Percentiles rank a stretch among this genome's conserved stretches.
Conservation (phyloP, 139 green algal species). For the Eudorina sp. region DNA sequence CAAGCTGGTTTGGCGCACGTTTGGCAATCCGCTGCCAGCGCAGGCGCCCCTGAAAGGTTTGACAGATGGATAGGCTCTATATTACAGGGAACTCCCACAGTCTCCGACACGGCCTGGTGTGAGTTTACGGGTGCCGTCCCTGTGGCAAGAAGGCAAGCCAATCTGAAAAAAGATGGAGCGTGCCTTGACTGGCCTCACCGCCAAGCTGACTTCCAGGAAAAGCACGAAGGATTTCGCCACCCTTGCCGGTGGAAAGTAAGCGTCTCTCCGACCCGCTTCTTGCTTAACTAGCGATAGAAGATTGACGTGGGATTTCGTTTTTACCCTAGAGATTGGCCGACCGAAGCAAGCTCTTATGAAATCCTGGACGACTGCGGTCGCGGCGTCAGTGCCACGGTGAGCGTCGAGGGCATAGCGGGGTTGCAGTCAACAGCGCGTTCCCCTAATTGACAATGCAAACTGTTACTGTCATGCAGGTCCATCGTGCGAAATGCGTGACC, state of each 20-base stretch:
- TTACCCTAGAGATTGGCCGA: slow-evolving; percentile 87
- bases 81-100: neutral
- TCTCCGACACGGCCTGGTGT: neutral
- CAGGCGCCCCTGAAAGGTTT: no score
- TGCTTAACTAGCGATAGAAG: no score
- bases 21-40: no score
- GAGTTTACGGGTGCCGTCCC: no score
- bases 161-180: slow-evolving; percentile 41
- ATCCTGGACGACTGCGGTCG: slow-evolving; percentile 94
- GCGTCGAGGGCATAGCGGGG: no score
- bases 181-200: slow-evolving; percentile 39
- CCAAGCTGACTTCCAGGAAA: slow-evolving; percentile 51
- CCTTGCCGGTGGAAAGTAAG: slow-evolving; percentile 49
- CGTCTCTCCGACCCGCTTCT: neutral
- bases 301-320: no score
- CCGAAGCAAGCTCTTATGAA: slow-evolving; percentile 82
- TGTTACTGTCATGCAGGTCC: no score
- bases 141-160: no score
- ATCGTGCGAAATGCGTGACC: slow-evolving; percentile 83
- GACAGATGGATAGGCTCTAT: slow-evolving; percentile 8
- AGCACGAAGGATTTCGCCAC: slow-evolving; percentile 52
- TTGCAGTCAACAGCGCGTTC: no score
- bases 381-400: slow-evolving; percentile 93
- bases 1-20: no score
- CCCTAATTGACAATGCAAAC: no score